A percentile compares a stretch with the other conserved stretches of the same genome.
Evolutionary conservation across 257 asterid species (phyloP).

Genomic region (Solanum gandarillasii): DNA sequence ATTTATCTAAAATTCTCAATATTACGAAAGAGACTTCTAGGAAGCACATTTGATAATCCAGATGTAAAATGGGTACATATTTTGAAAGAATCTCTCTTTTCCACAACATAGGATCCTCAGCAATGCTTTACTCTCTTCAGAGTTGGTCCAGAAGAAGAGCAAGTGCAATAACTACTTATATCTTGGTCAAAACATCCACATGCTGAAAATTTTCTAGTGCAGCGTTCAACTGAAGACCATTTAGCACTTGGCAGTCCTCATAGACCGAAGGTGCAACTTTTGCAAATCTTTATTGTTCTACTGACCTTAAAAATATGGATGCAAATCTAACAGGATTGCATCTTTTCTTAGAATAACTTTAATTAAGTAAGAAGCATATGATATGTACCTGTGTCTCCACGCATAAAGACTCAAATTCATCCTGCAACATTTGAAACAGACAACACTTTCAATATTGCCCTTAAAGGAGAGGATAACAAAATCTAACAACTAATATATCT

Average conservation of each 20-base stretch:
- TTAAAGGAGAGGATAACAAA: neutral
- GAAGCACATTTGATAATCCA: neutral
- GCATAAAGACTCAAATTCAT: conserved; percentile 38
- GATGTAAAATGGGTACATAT: neutral
- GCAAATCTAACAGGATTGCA: neutral
- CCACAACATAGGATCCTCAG: neutral
- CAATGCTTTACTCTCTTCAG: neutral
- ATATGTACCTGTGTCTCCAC: conserved; percentile 46
- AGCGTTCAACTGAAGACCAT: neutral
- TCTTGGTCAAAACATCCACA: neutral
- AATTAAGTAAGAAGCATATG: neutral
- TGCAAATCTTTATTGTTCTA: neutral
- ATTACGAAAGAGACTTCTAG: neutral
- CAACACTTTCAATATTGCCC: neutral
- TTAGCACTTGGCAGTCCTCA: neutral
- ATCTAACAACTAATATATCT: neutral
- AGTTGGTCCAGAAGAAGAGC: neutral
- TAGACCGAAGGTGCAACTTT: neutral
- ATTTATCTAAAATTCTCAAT: neutral
- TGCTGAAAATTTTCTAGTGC: neutral
- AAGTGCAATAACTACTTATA: neutral
- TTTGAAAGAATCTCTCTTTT: neutral
- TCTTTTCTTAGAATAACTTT: neutral
- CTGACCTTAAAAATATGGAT: neutral
- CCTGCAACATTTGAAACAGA: conserved; percentile 35